These are phyloP conservation scores for Komagataella ulmi DNA, from an alignment of 805 yeast genomes.

Conservation along the genomic window DNA sequence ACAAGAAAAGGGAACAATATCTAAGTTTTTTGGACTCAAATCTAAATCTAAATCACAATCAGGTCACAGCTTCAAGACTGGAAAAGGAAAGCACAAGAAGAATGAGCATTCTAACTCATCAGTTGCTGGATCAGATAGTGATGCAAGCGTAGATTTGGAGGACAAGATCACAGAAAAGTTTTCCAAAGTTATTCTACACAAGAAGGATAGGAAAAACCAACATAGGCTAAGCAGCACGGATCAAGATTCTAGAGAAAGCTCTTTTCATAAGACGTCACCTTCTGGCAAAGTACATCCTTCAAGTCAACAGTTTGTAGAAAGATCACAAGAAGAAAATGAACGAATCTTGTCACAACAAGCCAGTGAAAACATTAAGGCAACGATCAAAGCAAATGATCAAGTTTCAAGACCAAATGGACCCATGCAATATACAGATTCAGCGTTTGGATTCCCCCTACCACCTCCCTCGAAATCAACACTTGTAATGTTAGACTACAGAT, in stretches of 20 bases:
- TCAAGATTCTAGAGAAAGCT: not conserved
- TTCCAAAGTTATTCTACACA: not conserved
- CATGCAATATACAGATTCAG: constrained; percentile 56
- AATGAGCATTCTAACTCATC: not conserved
- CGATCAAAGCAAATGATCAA: constrained; percentile 16
- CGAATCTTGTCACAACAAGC: not conserved
- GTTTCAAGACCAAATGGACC: constrained; percentile 41
- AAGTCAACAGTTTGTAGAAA: not conserved
- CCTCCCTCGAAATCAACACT: constrained; percentile 67
- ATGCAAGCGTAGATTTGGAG: not conserved
- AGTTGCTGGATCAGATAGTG: not conserved
- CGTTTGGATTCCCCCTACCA: constrained; percentile 81
- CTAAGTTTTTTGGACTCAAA: not conserved
- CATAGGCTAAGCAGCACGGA: not conserved
- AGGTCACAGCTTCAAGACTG: not conserved
- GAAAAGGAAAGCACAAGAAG: not conserved
- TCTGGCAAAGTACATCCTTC: constrained; percentile 5
- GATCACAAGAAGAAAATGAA: not conserved
- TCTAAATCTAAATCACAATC: not conserved
- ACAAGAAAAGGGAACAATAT: not conserved
- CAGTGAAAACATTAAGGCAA: constrained; percentile 9
- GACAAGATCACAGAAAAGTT: not conserved
- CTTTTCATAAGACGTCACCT: not conserved
- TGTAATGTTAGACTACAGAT: constrained; percentile 72
- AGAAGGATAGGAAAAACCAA: not conserved